Evolutionary conservation across 805 yeast species (phyloP).

Genomic region (Starmerella vitae): DNA sequence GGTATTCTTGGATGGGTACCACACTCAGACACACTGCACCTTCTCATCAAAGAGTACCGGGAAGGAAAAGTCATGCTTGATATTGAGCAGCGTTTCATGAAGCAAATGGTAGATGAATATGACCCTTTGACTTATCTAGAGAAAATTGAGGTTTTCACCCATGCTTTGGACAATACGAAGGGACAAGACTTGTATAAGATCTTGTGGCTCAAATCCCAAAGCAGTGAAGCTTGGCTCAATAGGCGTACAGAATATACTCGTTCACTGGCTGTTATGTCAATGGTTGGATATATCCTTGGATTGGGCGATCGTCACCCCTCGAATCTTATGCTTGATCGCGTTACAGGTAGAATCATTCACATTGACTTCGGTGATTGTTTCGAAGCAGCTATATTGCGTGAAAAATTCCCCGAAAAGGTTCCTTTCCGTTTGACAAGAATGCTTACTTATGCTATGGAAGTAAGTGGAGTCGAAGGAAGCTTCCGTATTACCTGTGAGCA

Average conservation of each 20-base stretch:
- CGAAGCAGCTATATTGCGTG: constrained; percentile 93
- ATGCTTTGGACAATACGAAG: constrained; percentile 85
- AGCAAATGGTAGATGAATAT: constrained; percentile 96
- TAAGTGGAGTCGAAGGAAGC: constrained; percentile 95
- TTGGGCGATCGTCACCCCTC: constrained; percentile 97
- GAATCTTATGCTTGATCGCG: constrained; percentile 84
- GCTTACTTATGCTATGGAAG: constrained; percentile 98
- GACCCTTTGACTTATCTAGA: constrained; percentile 79
- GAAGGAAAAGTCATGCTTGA: constrained; percentile 80
- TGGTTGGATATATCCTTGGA: constrained; percentile 95
- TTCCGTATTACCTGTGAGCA: constrained; percentile 93
- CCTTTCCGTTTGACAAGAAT: constrained; percentile 94
- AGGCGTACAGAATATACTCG: constrained; percentile 92
- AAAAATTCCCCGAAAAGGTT: constrained; percentile 94
- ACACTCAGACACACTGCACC: constrained; percentile 93
- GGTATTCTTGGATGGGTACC: constrained; percentile 97
- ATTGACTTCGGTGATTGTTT: constrained; percentile 99
- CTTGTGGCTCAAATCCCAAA: constrained; percentile 87
- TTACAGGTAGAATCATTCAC: constrained; percentile 90
- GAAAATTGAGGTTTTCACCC: constrained; percentile 91
- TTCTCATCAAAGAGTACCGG: constrained; percentile 78
- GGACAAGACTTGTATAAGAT: constrained; percentile 95
- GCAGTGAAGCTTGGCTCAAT: constrained; percentile 96
- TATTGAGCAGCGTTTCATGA: constrained; percentile 89
- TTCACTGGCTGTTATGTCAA: constrained; percentile 94